Evolutionary conservation across 2,329 filamentous ascomycete genomes (phyloP).

Genomic region (Trichoderma sp.): DNA sequence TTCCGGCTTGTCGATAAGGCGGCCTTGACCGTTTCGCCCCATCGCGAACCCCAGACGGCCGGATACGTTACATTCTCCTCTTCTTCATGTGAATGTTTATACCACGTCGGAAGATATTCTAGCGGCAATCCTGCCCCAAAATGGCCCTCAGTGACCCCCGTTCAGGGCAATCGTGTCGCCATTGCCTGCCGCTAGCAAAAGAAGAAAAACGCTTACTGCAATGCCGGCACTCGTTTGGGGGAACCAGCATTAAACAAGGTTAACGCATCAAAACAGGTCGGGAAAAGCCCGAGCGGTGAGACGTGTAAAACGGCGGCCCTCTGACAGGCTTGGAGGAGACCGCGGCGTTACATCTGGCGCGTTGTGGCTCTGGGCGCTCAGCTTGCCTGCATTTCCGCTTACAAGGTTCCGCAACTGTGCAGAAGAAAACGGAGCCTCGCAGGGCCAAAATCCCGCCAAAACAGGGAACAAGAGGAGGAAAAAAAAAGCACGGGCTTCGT

Average conservation of each 20-base stretch:
- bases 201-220: not conserved
- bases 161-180: not conserved
- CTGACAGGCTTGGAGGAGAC: not conserved
- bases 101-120: not conserved
- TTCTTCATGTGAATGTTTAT: not conserved
- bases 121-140: not conserved
- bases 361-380: slow-evolving; percentile 1
- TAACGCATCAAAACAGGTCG: not conserved
- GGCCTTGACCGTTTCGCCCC: not conserved
- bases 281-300: slow-evolving; percentile 8
- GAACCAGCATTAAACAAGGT: not conserved
- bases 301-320: not conserved
- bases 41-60: not conserved
- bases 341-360: not conserved
- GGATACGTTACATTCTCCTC: not conserved
- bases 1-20: slow-evolving; percentile 7
- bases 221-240: slow-evolving; percentile 3
- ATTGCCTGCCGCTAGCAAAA: not conserved
- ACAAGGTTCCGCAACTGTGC: not conserved
- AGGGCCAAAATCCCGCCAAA: not conserved
- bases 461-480: not conserved
- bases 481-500: not conserved
- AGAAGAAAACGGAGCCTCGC: not conserved
- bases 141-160: not conserved
- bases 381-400: slow-evolving; percentile 7